Base-by-base conservation (phyloP, 23 red algal species). In the Chondrus crispus region DNA sequence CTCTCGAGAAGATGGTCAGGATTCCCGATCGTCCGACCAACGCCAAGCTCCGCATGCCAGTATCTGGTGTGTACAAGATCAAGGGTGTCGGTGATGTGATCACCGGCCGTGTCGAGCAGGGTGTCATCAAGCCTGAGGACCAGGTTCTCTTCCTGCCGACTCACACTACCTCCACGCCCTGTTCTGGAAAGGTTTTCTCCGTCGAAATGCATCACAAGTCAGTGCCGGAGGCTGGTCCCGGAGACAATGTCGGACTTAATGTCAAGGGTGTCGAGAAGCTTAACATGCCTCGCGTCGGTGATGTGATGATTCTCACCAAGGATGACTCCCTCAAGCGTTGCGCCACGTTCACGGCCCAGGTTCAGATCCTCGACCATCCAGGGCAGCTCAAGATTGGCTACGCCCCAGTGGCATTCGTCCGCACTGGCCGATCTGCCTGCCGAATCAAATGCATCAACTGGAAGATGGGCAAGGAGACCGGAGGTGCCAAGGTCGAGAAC, bases 51-150 rank as follows among this genome's bases (percentile, higher is more conserved):
- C 94, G 97, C 60, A 86, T 99, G 88, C 97, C 97, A 1, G 90
- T 99, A 9, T 93, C 93, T 83, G 97, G 93, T 91, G 97, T 99
- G 24, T 99, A 99, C 88, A 99, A 99, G 91, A 99, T 99, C 79
- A 93, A 93, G 63, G 97, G 97, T 93, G 93, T 99, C 26, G 97
- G 97, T 84, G 93, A 92, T 58, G 97, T 99, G 54, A 95, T 93
- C 57, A 93, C 93, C 62, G 97, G 97, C 62, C 97, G 97, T 86
- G 97, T 99, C 38, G 97, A 99, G 82, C 93, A 92, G 28, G 97
- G 97, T 87, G 75, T 86, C 20, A 50, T 99, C 49, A 95, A 96
- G 89, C 97, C 97, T 81, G 97, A 95, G 13, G 93, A 95, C 69
- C 94, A 95, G 51, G 85, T 96, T 32, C 90, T 93, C 12, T 99